Conservation (phyloP, 2,329 filamentous ascomycete genomes). For the Rhinocladiella mackenziei region DNA sequence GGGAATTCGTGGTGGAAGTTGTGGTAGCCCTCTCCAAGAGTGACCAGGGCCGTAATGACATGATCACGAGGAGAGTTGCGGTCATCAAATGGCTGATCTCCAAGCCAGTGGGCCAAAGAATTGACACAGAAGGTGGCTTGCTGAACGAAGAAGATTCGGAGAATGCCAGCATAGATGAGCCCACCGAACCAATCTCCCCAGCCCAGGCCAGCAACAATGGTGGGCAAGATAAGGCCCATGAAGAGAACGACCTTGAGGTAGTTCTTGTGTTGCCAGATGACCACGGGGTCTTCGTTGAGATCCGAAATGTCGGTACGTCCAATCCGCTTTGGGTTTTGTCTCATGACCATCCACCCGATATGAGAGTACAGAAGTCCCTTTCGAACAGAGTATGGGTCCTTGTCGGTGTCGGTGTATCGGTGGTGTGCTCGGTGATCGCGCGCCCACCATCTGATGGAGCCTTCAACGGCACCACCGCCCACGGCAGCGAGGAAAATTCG, state of each 20-base stretch:
- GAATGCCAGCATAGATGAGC: conserved; percentile 78
- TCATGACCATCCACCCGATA: conserved; percentile 88
- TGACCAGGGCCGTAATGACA: conserved; percentile 78
- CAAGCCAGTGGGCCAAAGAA: conserved; percentile 84
- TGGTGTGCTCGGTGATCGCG: conserved; percentile 83
- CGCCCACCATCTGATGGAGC: conserved; percentile 85
- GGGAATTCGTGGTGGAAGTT: conserved; percentile 97
- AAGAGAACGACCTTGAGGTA: conserved; percentile 74
- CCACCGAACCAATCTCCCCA: conserved; percentile 81
- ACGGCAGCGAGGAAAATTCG: conserved; percentile 78
- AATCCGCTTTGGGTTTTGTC: conserved; percentile 86
- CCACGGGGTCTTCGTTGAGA: conserved; percentile 78
- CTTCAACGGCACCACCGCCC: conserved; percentile 78
- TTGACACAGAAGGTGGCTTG: conserved; percentile 93
- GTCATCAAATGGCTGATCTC: conserved; percentile 89
- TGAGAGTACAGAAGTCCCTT: conserved; percentile 82
- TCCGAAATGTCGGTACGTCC: conserved; percentile 86
- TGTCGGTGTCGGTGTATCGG: conserved; percentile 87
- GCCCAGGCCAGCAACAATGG: conserved; percentile 67
- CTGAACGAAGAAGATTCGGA: conserved; percentile 85
- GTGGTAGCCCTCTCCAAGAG: conserved; percentile 85
- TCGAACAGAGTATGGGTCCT: conserved; percentile 86
- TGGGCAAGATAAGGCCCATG: conserved; percentile 75
- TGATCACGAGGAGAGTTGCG: conserved; percentile 87
- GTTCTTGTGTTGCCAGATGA: conserved; percentile 83